These are phyloP conservation scores for Trametes versicolor DNA, from an alignment of 1,284 basidiomycete species.

Conservation along the genomic window DNA sequence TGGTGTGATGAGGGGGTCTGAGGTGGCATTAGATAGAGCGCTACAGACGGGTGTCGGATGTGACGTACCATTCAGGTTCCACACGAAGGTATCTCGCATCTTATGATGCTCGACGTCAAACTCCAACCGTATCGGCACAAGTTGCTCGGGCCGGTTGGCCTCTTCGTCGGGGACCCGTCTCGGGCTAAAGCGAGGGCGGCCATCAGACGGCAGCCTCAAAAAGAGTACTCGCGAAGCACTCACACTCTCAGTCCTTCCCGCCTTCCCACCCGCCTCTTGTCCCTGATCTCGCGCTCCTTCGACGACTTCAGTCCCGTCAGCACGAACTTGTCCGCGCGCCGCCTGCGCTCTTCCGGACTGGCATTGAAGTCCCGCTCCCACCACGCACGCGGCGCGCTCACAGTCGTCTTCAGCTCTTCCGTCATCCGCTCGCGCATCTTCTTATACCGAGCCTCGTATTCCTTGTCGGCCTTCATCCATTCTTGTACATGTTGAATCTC, in stretches of 20 bases:
- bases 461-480: slow-evolving; percentile 63
- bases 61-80: slow-evolving; percentile 89
- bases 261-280: slow-evolving; percentile 62
- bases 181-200: slow-evolving; percentile 55
- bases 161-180: slow-evolving; percentile 66
- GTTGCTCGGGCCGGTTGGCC: slow-evolving; percentile 74
- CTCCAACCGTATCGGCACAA: slow-evolving; percentile 95
- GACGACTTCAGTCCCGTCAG: slow-evolving; percentile 42
- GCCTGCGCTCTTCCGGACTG: slow-evolving; percentile 34
- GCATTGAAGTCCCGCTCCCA: slow-evolving; percentile 56
- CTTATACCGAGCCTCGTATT: slow-evolving; percentile 55
- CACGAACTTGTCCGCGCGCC: slow-evolving; percentile 59
- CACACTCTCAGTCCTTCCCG: slow-evolving; percentile 80
- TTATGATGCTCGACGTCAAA: slow-evolving; percentile 93
- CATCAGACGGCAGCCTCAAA: slow-evolving; percentile 27
- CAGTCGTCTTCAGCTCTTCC: slow-evolving; percentile 50
- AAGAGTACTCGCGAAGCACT: slow-evolving; percentile 26
- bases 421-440: slow-evolving; percentile 56
- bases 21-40: background rate
- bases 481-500: slow-evolving; percentile 57
- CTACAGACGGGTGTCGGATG: background rate
- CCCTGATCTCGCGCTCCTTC: slow-evolving; percentile 52
- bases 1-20: slow-evolving; percentile 89
- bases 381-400: slow-evolving; percentile 51
- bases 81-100: slow-evolving; percentile 96